Evolutionary conservation across 2,329 filamentous ascomycete species (phyloP).

Genomic region (Juglanconis juglandina): DNA sequence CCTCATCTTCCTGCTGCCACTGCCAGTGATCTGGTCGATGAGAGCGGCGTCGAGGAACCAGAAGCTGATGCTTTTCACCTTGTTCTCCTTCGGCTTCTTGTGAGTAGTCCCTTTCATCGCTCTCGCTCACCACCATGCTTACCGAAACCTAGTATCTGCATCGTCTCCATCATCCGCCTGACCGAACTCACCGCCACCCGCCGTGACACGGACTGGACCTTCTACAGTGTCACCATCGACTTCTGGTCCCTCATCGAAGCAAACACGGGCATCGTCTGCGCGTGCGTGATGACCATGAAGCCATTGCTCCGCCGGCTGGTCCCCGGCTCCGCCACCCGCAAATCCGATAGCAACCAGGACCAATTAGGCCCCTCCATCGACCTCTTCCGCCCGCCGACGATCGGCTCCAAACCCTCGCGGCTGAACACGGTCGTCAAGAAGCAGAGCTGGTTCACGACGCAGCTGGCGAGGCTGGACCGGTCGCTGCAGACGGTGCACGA

Average conservation of each 20-base stretch:
- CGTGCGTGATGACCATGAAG: slow-evolving; percentile 26
- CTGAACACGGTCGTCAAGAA: slow-evolving; percentile 6
- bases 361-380: background rate
- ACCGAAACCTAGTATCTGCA: slow-evolving; percentile 21
- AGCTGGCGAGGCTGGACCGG: slow-evolving; percentile 13
- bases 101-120: slow-evolving; percentile 5
- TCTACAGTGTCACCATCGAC: slow-evolving; percentile 20
- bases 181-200: slow-evolving; percentile 18
- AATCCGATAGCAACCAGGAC: background rate
- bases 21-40: slow-evolving; percentile 24
- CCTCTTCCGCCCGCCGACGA: slow-evolving; percentile 8
- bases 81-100: slow-evolving; percentile 27
- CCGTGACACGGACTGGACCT: slow-evolving; percentile 21
- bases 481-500: slow-evolving; percentile 13
- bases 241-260: slow-evolving; percentile 26
- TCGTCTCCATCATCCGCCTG: slow-evolving; percentile 25
- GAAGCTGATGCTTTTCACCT: slow-evolving; percentile 22
- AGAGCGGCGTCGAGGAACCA: slow-evolving; percentile 19
- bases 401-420: slow-evolving; percentile 13
- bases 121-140: background rate
- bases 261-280: slow-evolving; percentile 27
- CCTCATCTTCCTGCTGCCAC: slow-evolving; percentile 24
- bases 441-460: slow-evolving; percentile 16
- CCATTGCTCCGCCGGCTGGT: slow-evolving; percentile 26
- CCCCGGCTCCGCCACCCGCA: background rate